Evolutionary conservation across 1,284 basidiomycete genomes (phyloP).

Genomic region (Sanghuangporus baumii): DNA sequence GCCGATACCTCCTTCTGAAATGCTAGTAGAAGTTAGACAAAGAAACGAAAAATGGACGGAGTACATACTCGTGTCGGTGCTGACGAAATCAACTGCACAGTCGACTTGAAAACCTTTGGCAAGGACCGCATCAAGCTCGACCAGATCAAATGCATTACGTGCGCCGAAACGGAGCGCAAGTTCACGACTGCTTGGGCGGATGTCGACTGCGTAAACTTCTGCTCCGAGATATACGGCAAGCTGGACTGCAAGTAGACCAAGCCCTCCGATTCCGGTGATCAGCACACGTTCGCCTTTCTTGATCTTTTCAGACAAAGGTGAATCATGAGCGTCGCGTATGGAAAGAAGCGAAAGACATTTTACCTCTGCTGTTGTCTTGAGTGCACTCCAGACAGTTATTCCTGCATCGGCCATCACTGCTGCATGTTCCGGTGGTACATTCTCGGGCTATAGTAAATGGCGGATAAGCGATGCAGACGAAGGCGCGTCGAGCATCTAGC

Average conservation of each 20-base stretch:
- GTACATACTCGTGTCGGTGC: conserved; percentile 22
- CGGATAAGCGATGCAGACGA: background rate
- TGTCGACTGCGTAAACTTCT: conserved; percentile 25
- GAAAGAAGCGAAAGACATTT: background rate
- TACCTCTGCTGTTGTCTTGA: conserved; percentile 23
- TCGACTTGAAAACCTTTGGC: conserved; percentile 24
- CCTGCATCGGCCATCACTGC: conserved; percentile 25
- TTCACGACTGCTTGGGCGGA: conserved; percentile 23
- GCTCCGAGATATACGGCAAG: conserved; percentile 25
- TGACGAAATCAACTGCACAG: conserved; percentile 25
- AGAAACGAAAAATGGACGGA: background rate
- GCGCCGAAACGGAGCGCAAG: conserved; percentile 25
- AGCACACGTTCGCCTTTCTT: conserved; percentile 20
- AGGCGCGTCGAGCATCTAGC: no score
- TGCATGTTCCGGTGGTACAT: conserved; percentile 24
- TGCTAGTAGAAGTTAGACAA: background rate
- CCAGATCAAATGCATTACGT: conserved; percentile 22
- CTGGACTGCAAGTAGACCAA: conserved; percentile 28
- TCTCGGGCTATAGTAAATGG: conserved; percentile 18
- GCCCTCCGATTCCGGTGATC: conserved; percentile 28
- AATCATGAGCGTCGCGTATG: background rate
- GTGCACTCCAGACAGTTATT: conserved; percentile 24
- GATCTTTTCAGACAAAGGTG: background rate
- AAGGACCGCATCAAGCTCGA: conserved; percentile 21
- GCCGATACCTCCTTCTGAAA: conserved; percentile 5